Evolutionary conservation across 495 filamentous ascomycete species (phyloP).

Genomic region (Hypoxylon fuscum): DNA sequence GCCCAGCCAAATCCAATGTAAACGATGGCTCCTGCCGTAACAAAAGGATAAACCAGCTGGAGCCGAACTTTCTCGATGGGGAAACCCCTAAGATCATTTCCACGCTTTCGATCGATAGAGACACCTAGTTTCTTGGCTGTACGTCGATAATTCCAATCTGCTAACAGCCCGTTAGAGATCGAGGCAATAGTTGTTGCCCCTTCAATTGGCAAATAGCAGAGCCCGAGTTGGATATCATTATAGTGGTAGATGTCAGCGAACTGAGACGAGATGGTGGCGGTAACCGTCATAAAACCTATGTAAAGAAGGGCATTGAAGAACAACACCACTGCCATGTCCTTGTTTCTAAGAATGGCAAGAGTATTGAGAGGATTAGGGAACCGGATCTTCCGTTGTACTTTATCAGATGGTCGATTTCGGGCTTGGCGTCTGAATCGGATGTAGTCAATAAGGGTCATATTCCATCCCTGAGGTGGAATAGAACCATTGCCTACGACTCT

Average conservation of each 20-base stretch:
- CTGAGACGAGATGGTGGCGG: slow-evolving; percentile 65
- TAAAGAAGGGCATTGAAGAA: slow-evolving; percentile 62
- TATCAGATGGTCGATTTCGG: slow-evolving; percentile 38
- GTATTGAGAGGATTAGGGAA: slow-evolving; percentile 78
- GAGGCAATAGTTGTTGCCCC: slow-evolving; percentile 73
- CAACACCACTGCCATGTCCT: slow-evolving; percentile 61
- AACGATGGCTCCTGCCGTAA: slow-evolving; percentile 51
- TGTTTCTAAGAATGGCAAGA: slow-evolving; percentile 70
- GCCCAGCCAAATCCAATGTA: slow-evolving; percentile 68
- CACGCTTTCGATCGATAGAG: slow-evolving; percentile 59
- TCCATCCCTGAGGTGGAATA: slow-evolving; percentile 63
- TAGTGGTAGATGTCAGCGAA: slow-evolving; percentile 70
- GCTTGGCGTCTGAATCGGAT: slow-evolving; percentile 45
- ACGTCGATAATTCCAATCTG: slow-evolving; percentile 66
- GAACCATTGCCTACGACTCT: slow-evolving; percentile 78
- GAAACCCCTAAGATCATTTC: slow-evolving; percentile 63
- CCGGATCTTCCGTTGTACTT: slow-evolving; percentile 59
- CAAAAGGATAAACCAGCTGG: slow-evolving; percentile 59
- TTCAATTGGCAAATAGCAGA: slow-evolving; percentile 70
- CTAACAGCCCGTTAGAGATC: slow-evolving; percentile 67
- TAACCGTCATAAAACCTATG: slow-evolving; percentile 55
- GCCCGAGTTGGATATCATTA: slow-evolving; percentile 72
- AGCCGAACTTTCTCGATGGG: slow-evolving; percentile 73
- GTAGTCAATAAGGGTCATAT: slow-evolving; percentile 59
- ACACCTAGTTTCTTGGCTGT: slow-evolving; percentile 59